phyloP scores from a whole-genome alignment of 148 eudicot genomes.

The Chenopodium quinoa region DNA sequence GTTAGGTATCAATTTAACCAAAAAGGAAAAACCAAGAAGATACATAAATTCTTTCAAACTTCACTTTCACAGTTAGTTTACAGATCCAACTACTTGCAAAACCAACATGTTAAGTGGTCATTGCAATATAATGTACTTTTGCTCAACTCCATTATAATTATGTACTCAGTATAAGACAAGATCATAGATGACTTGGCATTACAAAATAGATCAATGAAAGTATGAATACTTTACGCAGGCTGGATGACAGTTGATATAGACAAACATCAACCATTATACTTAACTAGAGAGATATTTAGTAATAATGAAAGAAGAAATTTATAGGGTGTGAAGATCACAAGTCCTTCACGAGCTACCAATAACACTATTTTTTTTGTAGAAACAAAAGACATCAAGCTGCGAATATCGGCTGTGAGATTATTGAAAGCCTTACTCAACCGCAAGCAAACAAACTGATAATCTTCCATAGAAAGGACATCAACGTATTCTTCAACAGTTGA shows the following conservation, averaged over 20 bases:
- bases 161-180: not conserved
- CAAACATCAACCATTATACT: not conserved
- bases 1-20: not conserved
- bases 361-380: too few relatives aligned
- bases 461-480: not conserved
- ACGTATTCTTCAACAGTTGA: not conserved
- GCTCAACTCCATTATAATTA: too few relatives aligned
- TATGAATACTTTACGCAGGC: not conserved
- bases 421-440: not conserved
- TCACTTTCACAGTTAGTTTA: not conserved
- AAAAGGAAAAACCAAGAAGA: not conserved
- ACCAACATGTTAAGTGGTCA: not conserved
- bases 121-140: too few relatives aligned
- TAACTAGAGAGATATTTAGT: not conserved
- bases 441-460: not conserved
- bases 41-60: too few relatives aligned
- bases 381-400: too few relatives aligned
- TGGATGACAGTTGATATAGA: not conserved
- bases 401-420: not conserved
- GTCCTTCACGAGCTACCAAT: not conserved
- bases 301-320: not conserved
- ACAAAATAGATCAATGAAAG: not conserved
- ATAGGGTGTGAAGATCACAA: not conserved
- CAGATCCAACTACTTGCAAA: not conserved
- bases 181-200: not conserved